These are phyloP conservation scores for Myriangium duriaei DNA, from an alignment of 2,329 filamentous ascomycete species.

Conservation along the genomic window DNA sequence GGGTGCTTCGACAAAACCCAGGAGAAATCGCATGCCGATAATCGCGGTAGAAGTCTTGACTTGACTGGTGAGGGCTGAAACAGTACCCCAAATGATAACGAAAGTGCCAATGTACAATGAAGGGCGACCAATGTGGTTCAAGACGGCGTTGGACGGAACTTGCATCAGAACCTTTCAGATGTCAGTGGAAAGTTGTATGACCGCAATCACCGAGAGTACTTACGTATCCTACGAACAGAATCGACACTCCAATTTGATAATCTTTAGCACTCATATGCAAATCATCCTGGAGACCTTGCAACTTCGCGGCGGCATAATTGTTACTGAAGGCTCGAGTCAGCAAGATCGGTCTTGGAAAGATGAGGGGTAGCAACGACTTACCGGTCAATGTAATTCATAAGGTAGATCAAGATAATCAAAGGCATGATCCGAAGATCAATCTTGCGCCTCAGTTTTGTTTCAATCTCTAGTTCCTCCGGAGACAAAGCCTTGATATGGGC, in stretches of 20 bases:
- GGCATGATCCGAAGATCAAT: slow-evolving; percentile 58
- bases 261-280: slow-evolving; percentile 43
- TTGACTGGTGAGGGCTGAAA: slow-evolving; percentile 32
- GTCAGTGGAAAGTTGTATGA: neutral
- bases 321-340: slow-evolving; percentile 24
- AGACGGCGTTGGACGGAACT: slow-evolving; percentile 36
- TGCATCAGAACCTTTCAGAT: slow-evolving; percentile 21
- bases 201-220: slow-evolving; percentile 16
- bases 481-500: slow-evolving; percentile 18
- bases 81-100: slow-evolving; percentile 33
- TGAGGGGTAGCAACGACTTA: slow-evolving; percentile 11
- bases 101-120: slow-evolving; percentile 28
- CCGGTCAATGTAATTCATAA: slow-evolving; percentile 54
- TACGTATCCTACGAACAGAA: slow-evolving; percentile 49
- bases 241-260: slow-evolving; percentile 47
- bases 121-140: slow-evolving; percentile 34
- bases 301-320: slow-evolving; percentile 53
- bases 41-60: slow-evolving; percentile 31
- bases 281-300: slow-evolving; percentile 52
- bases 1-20: slow-evolving; percentile 25
- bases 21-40: slow-evolving; percentile 33
- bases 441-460: slow-evolving; percentile 52
- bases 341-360: too few relatives aligned
- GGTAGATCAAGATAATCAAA: slow-evolving; percentile 61
- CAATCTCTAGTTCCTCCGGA: slow-evolving; percentile 25